Base-by-base conservation (phyloP, 2,329 filamentous ascomycete species). In the Colletotrichum phormii region DNA sequence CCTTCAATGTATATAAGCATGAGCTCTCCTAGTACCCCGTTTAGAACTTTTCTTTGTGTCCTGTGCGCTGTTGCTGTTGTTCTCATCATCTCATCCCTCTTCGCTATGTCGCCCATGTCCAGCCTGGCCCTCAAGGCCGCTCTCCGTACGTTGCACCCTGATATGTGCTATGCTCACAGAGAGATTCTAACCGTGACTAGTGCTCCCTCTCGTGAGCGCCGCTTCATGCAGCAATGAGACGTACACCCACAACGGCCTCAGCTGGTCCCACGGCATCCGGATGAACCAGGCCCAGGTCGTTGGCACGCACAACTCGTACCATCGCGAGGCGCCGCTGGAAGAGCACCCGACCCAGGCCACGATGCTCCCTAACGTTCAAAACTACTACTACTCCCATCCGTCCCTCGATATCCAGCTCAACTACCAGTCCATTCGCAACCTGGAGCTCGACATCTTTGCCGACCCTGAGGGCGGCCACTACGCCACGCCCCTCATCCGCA, bases 211-310 rank as follows among this genome's bases (percentile, higher is more conserved):
- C 12, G 51, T 62, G 31, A 46, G 29, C 53, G 61, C 72, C 18
- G 74, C 62, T 15, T 22, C 66, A n/a, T 26, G 49, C 49, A 35
- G 42, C 33, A 58, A 67, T 49, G 51, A 18, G n/a, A 46, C 71
- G 29, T 78, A 79, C 74, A 76, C 75, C 35, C 76, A 75, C 51
- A 81, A 81, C 65, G 77, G 77, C 57, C 79, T 82, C 35, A 78
- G 73, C 24, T 82, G 81, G 81, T 76, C 79, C 15, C 54, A 49
- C 5, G 71, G 75, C 18, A 77, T 87, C 63, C 86, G 85, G 63
- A 83, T 88, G 80, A 88, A 88, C 77, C 85, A 88, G 59, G 84
- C 88, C 59, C 86, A 88, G 75, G 83, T 88, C 54, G 78, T 87
- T 49, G 86, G 86, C 74, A 86, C 86, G 0, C 86, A 88, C 77